Conservation (phyloP, 441 rosid genomes). For the Croton setiger region DNA sequence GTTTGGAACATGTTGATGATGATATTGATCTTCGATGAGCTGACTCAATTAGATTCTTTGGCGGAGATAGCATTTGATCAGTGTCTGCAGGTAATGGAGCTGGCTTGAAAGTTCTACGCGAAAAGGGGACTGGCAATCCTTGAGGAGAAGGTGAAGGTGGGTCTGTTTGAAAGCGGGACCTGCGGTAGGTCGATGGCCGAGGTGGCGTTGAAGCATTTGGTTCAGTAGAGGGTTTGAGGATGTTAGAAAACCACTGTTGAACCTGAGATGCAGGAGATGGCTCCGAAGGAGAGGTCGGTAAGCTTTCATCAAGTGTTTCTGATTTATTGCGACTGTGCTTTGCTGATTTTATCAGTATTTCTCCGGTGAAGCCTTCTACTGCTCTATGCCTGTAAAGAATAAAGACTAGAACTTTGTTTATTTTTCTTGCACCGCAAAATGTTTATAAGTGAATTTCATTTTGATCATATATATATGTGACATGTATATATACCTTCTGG, state of each 20-base stretch:
- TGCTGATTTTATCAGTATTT: conserved; percentile 46
- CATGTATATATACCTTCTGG: conserved; percentile 46
- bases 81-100: conserved; percentile 22
- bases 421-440: neutral
- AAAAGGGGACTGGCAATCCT: conserved; percentile 25
- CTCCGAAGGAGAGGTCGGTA: conserved; percentile 30
- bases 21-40: conserved; percentile 43
- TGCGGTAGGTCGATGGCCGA: conserved; percentile 34
- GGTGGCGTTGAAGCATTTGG: conserved; percentile 30
- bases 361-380: conserved; percentile 47
- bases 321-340: conserved; percentile 46
- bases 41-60: conserved; percentile 35
- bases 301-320: conserved; percentile 26
- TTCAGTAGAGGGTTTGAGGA: conserved; percentile 30
- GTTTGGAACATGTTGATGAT: conserved; percentile 30
- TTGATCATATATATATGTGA: too few species aligned
- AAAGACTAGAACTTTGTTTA: neutral
- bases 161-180: conserved; percentile 43
- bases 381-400: conserved; percentile 39
- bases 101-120: conserved; percentile 36
- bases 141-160: conserved; percentile 23
- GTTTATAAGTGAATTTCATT: neutral
- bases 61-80: conserved; percentile 43
- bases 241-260: conserved; percentile 44
- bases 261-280: conserved; percentile 32